Evolutionary conservation across 371 early-diverging fungal genomes (phyloP), one percentile per base, ranked within the genome.

Genomic region (Dentiscutata heterogama): DNA sequence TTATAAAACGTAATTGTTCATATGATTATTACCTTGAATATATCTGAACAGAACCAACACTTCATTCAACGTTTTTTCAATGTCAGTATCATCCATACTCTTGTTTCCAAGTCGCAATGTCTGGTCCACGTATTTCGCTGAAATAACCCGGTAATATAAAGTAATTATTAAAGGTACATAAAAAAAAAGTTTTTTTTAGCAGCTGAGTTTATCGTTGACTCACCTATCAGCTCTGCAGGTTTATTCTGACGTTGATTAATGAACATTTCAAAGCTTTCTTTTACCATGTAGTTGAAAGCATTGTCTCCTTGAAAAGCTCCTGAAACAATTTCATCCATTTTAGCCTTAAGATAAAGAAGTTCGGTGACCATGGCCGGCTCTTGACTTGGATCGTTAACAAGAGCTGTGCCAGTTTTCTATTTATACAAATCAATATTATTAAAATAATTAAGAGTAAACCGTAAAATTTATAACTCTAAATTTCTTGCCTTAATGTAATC

Each of bases 221-320:
- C 95, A 51, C 97, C 96, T 71, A 98, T 89, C 56, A 96, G 83
- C 87, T 97, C 97, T 3, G 98, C 96, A 8, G 97, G 97, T 84
- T 94, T 95, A 85, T 93, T 95, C 53, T 92, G 91, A 65, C 96
- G 87, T 25, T 93, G 87, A 81, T 97, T 97, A 80, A 99, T 92
- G 82, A 97, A 96, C 2, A 86, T 84, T 80, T 96, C 97, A 85
- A 98, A 97, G 35, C 95, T 91, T 82, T 96, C 95, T 72, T 95
- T 95, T 64, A 95, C 77, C 0, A 95, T 87, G 20, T 95, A 87
- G 2, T 85, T 82, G 82, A 97, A 94, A 27, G 77, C 80, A 1
- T 88, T 85, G 82, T 92, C 90, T 61, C 84, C 85, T 13, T 87
- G 83, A 85, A 97, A 98, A 29, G 94, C 87, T 3, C 84, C 81